Percentiles rank a stretch among this genome's conserved stretches.
phyloP scores from a whole-genome alignment of 2,329 filamentous ascomycete species.

The Pestalotiopsis sp. region DNA sequence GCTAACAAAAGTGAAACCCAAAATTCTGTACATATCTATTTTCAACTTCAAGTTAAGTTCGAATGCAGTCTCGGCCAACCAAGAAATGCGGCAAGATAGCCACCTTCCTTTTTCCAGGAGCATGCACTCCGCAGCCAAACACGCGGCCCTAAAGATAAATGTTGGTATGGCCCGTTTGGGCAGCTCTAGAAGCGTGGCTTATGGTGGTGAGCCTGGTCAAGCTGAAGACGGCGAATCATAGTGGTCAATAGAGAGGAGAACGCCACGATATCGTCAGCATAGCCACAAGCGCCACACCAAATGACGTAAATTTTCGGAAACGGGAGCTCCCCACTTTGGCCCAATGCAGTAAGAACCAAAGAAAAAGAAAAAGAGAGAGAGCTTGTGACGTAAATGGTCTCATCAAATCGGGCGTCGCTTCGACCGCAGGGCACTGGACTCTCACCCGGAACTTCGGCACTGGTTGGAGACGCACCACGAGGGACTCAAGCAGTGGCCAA shows the following conservation, averaged over 20 bases:
- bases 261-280: neutral
- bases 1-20: neutral
- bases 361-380: neutral
- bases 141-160: too few relatives aligned
- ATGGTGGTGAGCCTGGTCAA: neutral
- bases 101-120: neutral
- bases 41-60: neutral
- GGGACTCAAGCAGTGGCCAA: neutral
- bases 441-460: slow-evolving; percentile 7
- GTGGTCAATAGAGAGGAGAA: neutral
- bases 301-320: neutral
- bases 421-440: neutral
- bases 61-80: neutral
- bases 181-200: too few relatives aligned
- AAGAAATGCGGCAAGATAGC: neutral
- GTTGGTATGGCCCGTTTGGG: too few relatives aligned
- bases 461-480: neutral
- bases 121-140: neutral
- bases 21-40: neutral
- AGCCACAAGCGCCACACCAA: slow-evolving; percentile 8
- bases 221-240: neutral
- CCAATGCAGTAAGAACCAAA: neutral
- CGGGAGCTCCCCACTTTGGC: neutral
- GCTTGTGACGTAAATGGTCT: slow-evolving; percentile 10
- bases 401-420: neutral